A percentile compares a stretch with the other conserved stretches of the same genome.
Evolutionary conservation across 805 yeast species (phyloP).

Genomic region (Saccharomycopsis sp.): DNA sequence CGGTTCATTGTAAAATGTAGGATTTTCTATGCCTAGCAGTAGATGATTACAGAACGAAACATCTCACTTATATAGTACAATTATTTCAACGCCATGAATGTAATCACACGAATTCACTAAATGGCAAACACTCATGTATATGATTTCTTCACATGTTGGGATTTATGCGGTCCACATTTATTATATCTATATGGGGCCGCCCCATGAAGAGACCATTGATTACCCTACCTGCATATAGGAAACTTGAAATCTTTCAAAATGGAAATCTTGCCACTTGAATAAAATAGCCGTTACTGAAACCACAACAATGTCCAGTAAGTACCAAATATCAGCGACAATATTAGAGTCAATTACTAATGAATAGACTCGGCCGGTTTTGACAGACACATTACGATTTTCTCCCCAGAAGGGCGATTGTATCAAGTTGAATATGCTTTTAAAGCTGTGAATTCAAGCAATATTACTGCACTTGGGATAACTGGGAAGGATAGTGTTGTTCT

Average conservation of each 20-base stretch:
- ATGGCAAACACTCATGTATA: too few species aligned
- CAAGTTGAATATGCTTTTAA: conserved; percentile 98
- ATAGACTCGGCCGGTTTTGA: conserved; percentile 86
- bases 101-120: too few species aligned
- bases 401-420: conserved; percentile 96
- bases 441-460: conserved; percentile 88
- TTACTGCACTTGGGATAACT: conserved; percentile 80
- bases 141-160: too few species aligned
- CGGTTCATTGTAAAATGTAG: too few species aligned
- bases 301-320: conserved; percentile 1
- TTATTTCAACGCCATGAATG: too few species aligned
- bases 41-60: too few species aligned
- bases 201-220: too few species aligned
- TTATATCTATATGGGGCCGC: too few species aligned
- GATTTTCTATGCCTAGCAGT: too few species aligned
- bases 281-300: not conserved
- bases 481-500: conserved; percentile 85
- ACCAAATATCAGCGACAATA: not conserved
- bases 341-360: not conserved
- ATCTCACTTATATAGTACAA: too few species aligned
- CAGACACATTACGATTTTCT: conserved; percentile 96
- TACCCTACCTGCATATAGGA: not conserved
- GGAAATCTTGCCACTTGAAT: not conserved
- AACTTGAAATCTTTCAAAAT: not conserved
- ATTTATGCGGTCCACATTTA: too few species aligned